A percentile compares a stretch with the other conserved stretches of the same genome.
Conservation (phyloP, 352 stramenopile species). For the Phytopythium montanum region DNA sequence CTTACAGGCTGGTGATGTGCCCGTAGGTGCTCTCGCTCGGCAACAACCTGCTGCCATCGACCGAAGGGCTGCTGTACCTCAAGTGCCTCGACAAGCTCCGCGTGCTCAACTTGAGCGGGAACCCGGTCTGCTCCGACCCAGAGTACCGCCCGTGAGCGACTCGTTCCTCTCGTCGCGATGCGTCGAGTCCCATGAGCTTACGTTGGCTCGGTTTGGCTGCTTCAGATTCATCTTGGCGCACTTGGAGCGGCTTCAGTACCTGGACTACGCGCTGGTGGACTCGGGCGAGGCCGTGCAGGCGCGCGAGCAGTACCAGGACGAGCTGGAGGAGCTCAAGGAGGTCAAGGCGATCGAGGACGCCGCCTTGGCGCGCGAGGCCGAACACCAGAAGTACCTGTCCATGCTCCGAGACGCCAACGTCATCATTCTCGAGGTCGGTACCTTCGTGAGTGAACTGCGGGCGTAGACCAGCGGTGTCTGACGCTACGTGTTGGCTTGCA, state of each 20-base stretch:
- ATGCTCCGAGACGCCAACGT: conserved; percentile 87
- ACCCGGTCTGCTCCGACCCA: conserved; percentile 89
- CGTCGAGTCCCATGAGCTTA: background rate
- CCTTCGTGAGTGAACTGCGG: background rate
- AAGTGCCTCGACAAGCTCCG: conserved; percentile 86
- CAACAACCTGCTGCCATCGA: conserved; percentile 87
- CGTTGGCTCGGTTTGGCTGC: background rate
- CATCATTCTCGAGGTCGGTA: conserved; percentile 70
- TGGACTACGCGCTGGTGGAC: conserved; percentile 92
- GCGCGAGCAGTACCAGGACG: conserved; percentile 90
- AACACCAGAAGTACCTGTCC: conserved; percentile 74
- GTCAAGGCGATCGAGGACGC: conserved; percentile 86
- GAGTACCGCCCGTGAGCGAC: conserved; percentile 88
- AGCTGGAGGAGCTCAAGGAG: conserved; percentile 79
- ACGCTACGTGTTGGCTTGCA: conserved; percentile 10
- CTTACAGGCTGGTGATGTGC: background rate
- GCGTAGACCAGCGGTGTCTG: background rate
- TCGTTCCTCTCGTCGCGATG: no score
- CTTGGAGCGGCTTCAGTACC: conserved; percentile 91
- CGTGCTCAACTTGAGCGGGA: conserved; percentile 91
- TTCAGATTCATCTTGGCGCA: conserved; percentile 87
- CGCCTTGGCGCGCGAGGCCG: conserved; percentile 61
- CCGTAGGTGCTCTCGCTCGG: conserved; percentile 87
- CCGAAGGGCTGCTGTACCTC: conserved; percentile 70
- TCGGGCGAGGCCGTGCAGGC: conserved; percentile 68